Conservation (phyloP, 768 basidiomycete species). For the Piloderma croceum region DNA sequence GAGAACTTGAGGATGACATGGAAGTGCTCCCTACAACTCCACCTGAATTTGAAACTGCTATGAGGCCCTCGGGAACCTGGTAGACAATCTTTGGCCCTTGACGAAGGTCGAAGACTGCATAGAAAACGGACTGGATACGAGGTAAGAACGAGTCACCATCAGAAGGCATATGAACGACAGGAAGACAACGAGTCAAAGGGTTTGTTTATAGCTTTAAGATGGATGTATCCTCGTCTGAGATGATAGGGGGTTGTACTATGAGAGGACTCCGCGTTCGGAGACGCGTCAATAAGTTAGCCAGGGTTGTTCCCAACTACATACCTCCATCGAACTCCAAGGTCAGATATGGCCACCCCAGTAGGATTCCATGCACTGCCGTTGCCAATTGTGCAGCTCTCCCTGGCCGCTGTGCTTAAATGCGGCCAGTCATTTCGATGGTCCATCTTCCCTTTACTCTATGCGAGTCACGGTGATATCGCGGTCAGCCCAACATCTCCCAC, state of each 20-base stretch:
- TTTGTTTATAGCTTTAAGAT: too few relatives aligned
- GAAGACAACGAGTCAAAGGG: too few relatives aligned
- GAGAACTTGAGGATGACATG: slow-evolving; percentile 26
- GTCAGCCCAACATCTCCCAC: slow-evolving; percentile 18
- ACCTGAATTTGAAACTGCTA: slow-evolving; percentile 42
- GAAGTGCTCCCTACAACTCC: slow-evolving; percentile 18
- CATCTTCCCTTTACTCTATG: slow-evolving; percentile 35
- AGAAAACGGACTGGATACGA: slow-evolving; percentile 83
- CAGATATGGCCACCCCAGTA: too few relatives aligned
- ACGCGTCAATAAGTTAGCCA: too few relatives aligned
- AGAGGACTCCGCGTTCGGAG: too few relatives aligned
- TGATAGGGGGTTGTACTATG: too few relatives aligned
- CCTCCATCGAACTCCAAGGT: too few relatives aligned
- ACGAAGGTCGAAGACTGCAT: slow-evolving; percentile 82
- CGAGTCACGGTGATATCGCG: too few relatives aligned
- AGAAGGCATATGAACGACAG: too few relatives aligned
- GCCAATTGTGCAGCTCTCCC: slow-evolving; percentile 63
- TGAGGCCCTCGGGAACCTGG: slow-evolving; percentile 91
- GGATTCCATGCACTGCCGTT: slow-evolving; percentile 60
- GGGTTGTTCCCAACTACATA: too few relatives aligned
- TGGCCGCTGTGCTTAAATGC: slow-evolving; percentile 71
- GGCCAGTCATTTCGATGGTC: slow-evolving; percentile 89
- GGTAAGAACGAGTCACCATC: slow-evolving; percentile 71
- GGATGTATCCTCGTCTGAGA: too few relatives aligned
- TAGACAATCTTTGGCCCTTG: slow-evolving; percentile 87